Evolutionary conservation across 495 filamentous ascomycete genomes (phyloP).

Genomic region (Ascodesmis nigricans): DNA sequence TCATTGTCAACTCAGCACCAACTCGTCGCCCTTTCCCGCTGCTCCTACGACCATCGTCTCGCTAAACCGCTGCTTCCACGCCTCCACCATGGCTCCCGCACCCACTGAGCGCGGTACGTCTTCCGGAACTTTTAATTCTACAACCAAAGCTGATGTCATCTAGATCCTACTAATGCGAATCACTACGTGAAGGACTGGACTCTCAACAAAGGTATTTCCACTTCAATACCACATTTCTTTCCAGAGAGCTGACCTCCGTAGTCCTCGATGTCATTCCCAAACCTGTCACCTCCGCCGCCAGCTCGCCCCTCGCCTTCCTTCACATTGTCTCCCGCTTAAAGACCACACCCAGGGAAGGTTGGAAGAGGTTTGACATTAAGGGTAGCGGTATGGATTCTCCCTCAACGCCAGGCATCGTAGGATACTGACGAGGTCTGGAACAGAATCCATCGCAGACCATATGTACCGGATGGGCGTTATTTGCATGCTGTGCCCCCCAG

Average conservation of each 20-base stretch:
- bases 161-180: constrained; percentile 7
- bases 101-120: no score
- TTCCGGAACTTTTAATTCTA: no score
- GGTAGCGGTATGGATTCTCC: constrained; percentile 18
- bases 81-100: no score
- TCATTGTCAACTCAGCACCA: no score
- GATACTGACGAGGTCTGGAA: not conserved
- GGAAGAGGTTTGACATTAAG: constrained; percentile 66
- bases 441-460: constrained; percentile 84
- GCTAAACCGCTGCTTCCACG: no score
- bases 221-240: not conserved
- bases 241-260: not conserved
- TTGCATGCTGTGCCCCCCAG: constrained; percentile 71
- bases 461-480: constrained; percentile 99
- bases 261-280: constrained; percentile 14
- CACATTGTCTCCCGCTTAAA: constrained; percentile 83
- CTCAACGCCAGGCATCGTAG: not conserved
- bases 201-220: constrained; percentile 12
- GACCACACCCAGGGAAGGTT: constrained; percentile 87
- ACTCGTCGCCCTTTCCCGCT: no score
- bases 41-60: no score
- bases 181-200: constrained; percentile 14
- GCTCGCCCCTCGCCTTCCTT: constrained; percentile 71
- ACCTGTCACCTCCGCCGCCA: constrained; percentile 27
- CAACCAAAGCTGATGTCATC: no score